These are phyloP conservation scores for Albophoma yamanashiensis DNA, from an alignment of 2,329 filamentous ascomycete species.

Conservation along the genomic window DNA sequence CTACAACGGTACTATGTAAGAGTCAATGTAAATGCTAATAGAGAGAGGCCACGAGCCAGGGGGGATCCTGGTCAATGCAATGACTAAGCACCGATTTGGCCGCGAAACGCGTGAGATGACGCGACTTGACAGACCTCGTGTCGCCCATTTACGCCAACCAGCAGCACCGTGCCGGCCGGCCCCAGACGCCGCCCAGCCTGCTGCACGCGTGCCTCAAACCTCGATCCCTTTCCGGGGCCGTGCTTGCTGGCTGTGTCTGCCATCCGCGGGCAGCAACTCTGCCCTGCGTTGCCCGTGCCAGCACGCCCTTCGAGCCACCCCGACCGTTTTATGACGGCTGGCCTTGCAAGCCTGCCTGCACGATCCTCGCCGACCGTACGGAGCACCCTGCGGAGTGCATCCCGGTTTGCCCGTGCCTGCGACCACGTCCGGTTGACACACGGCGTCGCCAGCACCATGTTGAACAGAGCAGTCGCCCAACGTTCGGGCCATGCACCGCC, in stretches of 20 bases:
- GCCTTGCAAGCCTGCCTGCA: conserved; percentile 16
- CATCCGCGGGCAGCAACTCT: background rate
- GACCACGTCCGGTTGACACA: conserved; percentile 3
- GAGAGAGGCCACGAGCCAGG: too few relatives aligned
- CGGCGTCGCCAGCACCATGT: conserved; percentile 4
- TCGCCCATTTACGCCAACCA: background rate
- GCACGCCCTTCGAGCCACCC: background rate
- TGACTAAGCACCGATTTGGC: background rate
- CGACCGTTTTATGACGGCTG: conserved; percentile 25
- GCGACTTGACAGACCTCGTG: background rate
- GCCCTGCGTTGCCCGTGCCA: background rate
- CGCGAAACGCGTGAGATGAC: background rate
- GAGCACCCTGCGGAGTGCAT: conserved; percentile 12
- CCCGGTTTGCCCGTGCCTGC: conserved; percentile 14
- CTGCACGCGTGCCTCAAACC: background rate
- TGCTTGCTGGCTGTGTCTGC: background rate
- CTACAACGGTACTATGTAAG: too few relatives aligned
- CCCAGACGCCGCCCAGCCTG: background rate
- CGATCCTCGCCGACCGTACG: conserved; percentile 26
- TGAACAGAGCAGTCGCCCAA: conserved; percentile 5
- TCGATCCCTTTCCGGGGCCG: background rate
- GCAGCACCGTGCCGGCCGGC: background rate
- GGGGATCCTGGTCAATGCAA: background rate
- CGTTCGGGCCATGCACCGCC: conserved; percentile 21
- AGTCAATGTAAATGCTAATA: too few relatives aligned